Evolutionary conservation across 2,329 filamentous ascomycete genomes (phyloP).

Genomic region (Erysiphe pulchra): DNA sequence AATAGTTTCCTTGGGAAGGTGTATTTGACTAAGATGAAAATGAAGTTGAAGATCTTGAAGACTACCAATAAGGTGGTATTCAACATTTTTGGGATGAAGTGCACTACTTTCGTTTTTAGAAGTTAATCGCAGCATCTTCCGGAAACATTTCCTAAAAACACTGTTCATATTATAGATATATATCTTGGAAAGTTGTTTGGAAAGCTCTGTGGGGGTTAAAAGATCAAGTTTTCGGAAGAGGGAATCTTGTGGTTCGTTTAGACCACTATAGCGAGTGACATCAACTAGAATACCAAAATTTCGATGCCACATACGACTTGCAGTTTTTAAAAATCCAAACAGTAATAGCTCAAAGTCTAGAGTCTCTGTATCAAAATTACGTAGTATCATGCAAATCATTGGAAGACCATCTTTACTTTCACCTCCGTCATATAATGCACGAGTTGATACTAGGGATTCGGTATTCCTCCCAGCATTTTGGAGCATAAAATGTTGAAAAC

Average conservation of each 20-base stretch:
- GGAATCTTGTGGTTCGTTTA: slow-evolving; percentile 38
- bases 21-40: slow-evolving; percentile 39
- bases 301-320: slow-evolving; percentile 42
- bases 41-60: slow-evolving; percentile 38
- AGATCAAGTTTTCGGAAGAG: slow-evolving; percentile 36
- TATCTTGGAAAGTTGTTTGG: slow-evolving; percentile 30
- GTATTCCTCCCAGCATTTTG: slow-evolving; percentile 38
- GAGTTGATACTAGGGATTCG: slow-evolving; percentile 35
- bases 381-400: slow-evolving; percentile 41
- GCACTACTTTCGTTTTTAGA: slow-evolving; percentile 32
- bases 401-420: slow-evolving; percentile 46
- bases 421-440: slow-evolving; percentile 44
- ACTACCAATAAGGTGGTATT: slow-evolving; percentile 39
- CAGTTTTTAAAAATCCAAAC: slow-evolving; percentile 46
- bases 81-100: slow-evolving; percentile 37
- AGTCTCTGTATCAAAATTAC: slow-evolving; percentile 38
- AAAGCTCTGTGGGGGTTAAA: slow-evolving; percentile 34
- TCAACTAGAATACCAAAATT: slow-evolving; percentile 43
- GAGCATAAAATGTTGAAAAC: slow-evolving; percentile 50
- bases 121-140: slow-evolving; percentile 33
- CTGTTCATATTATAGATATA: slow-evolving; percentile 56
- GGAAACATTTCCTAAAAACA: slow-evolving; percentile 39
- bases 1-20: slow-evolving; percentile 44
- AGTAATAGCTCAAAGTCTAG: slow-evolving; percentile 40
- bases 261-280: slow-evolving; percentile 43